These are phyloP conservation scores for Schwanniomyces vanrijiae DNA, from an alignment of 805 yeast genomes.

Conservation along the genomic window DNA sequence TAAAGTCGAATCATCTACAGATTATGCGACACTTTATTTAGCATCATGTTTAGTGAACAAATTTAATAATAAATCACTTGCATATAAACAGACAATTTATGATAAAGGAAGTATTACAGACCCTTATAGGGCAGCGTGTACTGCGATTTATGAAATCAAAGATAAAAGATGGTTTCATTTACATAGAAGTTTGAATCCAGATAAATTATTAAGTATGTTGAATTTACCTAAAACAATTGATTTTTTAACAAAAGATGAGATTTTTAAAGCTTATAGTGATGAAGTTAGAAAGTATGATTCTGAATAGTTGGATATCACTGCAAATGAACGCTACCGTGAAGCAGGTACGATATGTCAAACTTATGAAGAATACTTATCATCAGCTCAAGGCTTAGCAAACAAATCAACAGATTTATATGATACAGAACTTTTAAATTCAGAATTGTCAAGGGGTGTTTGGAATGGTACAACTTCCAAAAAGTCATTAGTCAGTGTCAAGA, in stretches of 20 bases:
- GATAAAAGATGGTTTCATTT: conserved; percentile 27
- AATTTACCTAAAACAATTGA: conserved; percentile 14
- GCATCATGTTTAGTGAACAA: neutral
- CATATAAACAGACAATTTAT: neutral
- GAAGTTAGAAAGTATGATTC: conserved; percentile 21
- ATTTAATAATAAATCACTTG: neutral
- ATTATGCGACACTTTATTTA: neutral
- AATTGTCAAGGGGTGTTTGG: too few relatives aligned
- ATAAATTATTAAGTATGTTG: conserved; percentile 29
- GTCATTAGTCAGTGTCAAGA: conserved; percentile 25
- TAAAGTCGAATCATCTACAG: neutral
- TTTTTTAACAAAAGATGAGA: conserved; percentile 18
- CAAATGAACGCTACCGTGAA: too few relatives aligned
- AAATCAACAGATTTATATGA: neutral
- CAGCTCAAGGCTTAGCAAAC: neutral
- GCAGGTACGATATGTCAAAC: too few relatives aligned
- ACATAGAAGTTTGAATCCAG: conserved; percentile 33
- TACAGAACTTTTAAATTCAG: conserved; percentile 17
- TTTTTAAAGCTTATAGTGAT: conserved; percentile 18
- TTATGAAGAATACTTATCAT: too few relatives aligned
- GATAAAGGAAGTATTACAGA: neutral
- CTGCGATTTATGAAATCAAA: conserved; percentile 32
- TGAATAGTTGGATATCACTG: conserved; percentile 5
- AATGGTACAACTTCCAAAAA: too few relatives aligned
- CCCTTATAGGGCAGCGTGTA: conserved; percentile 24